Evolutionary conservation across 345 rosid species (phyloP), one percentile per base, ranked within the genome.

Genomic region (Pugionium dolabratum): DNA sequence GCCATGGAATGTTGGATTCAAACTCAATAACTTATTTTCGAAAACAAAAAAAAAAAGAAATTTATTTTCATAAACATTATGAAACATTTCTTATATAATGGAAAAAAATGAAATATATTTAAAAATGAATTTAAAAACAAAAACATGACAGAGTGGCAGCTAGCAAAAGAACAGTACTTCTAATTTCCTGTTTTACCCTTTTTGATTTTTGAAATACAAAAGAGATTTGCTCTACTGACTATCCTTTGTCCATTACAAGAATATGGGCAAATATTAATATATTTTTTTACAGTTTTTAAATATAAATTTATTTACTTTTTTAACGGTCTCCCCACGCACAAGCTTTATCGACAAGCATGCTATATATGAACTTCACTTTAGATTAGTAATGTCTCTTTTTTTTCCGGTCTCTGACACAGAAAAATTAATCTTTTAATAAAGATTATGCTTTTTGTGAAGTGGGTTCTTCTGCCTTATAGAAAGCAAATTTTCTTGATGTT

Each of bases 301-400:
- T 28, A 11, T 9, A 33, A 42, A 6, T 35, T 74, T 78, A 39
- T 18, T 85, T 71, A 74, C 79, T 74, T 65, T 73, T 66, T 73
- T 52, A 73, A 66, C 63, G 67, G 73, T 54, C 77, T 73, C 67
- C 64, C 69, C 77, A 61, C 77, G 61, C 48, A 74, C 32, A 54
- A 61, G 64, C 73, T 67, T 67, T 74, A 67, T 67, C 57, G 89
- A 76, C 87, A 84, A 79, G 85, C 89, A 75, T 81, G 87, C 88
- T 18, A 18, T 18, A 18, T 74, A 65, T 51, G 54, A 67, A 66
- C 72, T 75, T 62, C 70, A 54, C 85, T 83, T 84, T 79, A 81
- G 62, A 62, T 54, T 59, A 66, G 76, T 75, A 75, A 67, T 76
- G 72, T 27, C 51, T 5, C 40, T 28, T 4, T 40, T 40, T 8